phyloP scores from a whole-genome alignment of 2,329 filamentous ascomycete genomes.

The Ophiosphaerella narmari region DNA sequence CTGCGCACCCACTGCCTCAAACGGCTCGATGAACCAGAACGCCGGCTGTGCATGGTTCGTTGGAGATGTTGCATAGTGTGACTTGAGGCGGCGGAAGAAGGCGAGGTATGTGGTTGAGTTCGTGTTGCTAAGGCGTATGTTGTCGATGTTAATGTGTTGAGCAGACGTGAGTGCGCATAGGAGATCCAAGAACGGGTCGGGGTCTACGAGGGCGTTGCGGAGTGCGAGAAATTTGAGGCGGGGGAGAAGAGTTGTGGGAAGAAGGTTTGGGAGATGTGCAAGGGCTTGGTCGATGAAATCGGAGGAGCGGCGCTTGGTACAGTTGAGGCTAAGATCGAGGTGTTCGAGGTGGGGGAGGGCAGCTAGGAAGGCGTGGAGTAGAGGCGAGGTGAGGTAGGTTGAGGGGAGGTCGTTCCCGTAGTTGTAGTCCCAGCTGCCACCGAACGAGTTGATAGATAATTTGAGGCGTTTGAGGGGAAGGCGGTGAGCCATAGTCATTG shows the following conservation, averaged over 20 bases:
- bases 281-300: neutral
- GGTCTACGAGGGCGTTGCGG: slow-evolving; percentile 1
- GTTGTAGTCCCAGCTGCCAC: neutral
- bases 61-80: neutral
- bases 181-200: neutral
- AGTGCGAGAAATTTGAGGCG: slow-evolving; percentile 6
- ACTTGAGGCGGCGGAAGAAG: neutral
- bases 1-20: neutral
- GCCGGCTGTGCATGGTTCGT: neutral
- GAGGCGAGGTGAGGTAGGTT: neutral
- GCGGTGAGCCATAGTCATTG: slow-evolving; percentile 8
- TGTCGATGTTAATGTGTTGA: slow-evolving; percentile 7
- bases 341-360: slow-evolving; percentile 12
- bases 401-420: neutral
- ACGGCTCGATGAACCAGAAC: neutral
- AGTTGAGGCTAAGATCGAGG: slow-evolving; percentile 14
- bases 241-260: slow-evolving; percentile 1
- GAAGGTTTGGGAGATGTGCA: neutral
- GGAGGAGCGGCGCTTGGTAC: neutral
- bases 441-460: slow-evolving; percentile 6
- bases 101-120: neutral
- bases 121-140: neutral
- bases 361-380: slow-evolving; percentile 1
- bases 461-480: slow-evolving; percentile 11
- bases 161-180: neutral